A percentile compares a stretch with the other conserved stretches of the same genome.
Conservation (phyloP, 768 basidiomycete genomes). For the Tricholoma hemisulphureum region DNA sequence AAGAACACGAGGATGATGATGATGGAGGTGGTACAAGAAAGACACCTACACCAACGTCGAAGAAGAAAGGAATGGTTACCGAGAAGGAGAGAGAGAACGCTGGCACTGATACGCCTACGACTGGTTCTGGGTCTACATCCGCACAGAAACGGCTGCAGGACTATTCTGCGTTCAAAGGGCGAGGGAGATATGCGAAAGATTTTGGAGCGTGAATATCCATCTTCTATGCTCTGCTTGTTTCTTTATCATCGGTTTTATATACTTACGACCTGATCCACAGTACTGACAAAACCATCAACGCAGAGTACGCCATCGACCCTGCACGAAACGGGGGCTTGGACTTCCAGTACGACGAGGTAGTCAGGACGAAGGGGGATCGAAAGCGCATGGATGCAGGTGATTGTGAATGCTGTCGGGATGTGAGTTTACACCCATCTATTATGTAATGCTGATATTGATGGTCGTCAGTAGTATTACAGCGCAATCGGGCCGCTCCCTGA, state of each 20-base stretch:
- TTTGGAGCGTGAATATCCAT: constrained; percentile 27
- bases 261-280: constrained; percentile 15
- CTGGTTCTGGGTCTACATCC: background rate
- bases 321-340: constrained; percentile 60
- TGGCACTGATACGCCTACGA: background rate
- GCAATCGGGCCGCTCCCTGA: constrained; percentile 70
- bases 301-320: constrained; percentile 65
- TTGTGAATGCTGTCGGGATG: constrained; percentile 81
- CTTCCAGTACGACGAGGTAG: constrained; percentile 76
- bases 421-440: constrained; percentile 29
- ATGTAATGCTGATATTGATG: background rate
- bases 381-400: constrained; percentile 69
- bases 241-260: background rate
- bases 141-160: constrained; percentile 29
- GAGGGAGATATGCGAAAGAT: constrained; percentile 55
- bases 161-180: constrained; percentile 53
- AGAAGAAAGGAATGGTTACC: constrained; percentile 22
- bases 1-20: background rate
- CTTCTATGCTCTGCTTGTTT: background rate
- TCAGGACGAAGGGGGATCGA: constrained; percentile 63
- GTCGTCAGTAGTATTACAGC: constrained; percentile 66
- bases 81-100: background rate
- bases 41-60: background rate
- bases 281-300: constrained; percentile 52
- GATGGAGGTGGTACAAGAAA: background rate